Evolutionary conservation across 768 basidiomycete genomes (phyloP), one percentile per base, ranked within the genome.

Genomic region (Pholiota molesta): DNA sequence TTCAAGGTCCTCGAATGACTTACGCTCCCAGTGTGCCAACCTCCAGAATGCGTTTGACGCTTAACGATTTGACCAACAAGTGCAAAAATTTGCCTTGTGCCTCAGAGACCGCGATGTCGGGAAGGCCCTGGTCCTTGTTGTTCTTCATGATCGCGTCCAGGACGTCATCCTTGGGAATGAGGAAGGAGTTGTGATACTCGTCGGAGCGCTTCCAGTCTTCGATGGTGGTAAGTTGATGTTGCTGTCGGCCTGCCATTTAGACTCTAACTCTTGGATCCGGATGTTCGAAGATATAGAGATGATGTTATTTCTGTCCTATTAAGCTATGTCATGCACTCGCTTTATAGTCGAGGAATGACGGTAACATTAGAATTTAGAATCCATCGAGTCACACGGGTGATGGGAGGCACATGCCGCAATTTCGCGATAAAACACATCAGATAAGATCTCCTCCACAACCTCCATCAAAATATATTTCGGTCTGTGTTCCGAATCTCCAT

Each of bases 11-110:
- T 37, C 17, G 19, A 4, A 33, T 23, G 66, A 70, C 53, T 10
- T 64, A 88, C 87, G 87, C 89, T 65, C 85, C 87, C 7, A 89
- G 77, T 16, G 87, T 89, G 0, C 88, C 89, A 52, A 91, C 81
- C 68, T 89, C 88, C 35, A 91, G 71, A 28, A 88, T 77, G 57
- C 78, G 74, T 75, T 84, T 86, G 45, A 86, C 88, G 5, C 78
- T 73, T 40, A 85, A 78, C 2, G 83, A 79, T 51, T 74, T 73
- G 2, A 80, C 83, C 33, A 87, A 60, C 14, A 90, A 76, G 59
- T 83, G 75, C 60, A 89, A 65, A 59, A 87, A 78, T 69, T 87
- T 86, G 6, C 86, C 87, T 70, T 87, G 83, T 0, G 83, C 79
- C 8, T 78, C 69, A 53, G 78, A 81, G 39, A 86, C 83, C 3